Base-by-base conservation (phyloP, 495 filamentous ascomycete genomes). In the Cryomyces antarcticus region DNA sequence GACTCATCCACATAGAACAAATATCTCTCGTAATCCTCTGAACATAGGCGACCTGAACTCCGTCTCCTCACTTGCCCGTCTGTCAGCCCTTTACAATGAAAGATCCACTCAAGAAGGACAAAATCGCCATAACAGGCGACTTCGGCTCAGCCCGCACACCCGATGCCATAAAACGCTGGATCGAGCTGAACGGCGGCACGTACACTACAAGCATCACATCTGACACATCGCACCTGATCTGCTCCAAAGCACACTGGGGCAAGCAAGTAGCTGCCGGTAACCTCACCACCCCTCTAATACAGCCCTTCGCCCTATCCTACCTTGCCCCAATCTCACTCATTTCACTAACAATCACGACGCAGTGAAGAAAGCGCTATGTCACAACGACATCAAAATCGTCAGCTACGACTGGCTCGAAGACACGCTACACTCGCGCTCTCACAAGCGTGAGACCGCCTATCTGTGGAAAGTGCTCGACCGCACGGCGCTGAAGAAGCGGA, bases 361-460 rank as follows among this genome's bases (percentile, higher is more conserved):
- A 74, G 71, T 73, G 7, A 44, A 56, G 45, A 51, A 57, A 52
- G 71, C 65, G 1, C 59, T 55, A 34, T 44, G 41, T 1, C 47
- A 63, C 1, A 49, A 47, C 6, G 56, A 54, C 4, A 52, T 73
- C 45, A 60, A 64, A 4, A 72, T 81, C 28, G 72, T 82, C 11
- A 60, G 58, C 6, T 70, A 62, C 28, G 75, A 79, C 51, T 82
- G 75, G 76, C 55, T 80, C 2, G 66, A 71, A 46, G 72, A 78
- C 13, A 66, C 61, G 0, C 47, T 77, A 1, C 47, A 61, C 13
- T 46, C 49, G 1, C 39, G 35, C 10, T 56, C 45, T 1, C 63
- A 61, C 0, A 58, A 56, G 48, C 51, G 53, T 0, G 73, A 70
- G 45, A 46, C 36, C 1, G 46, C 53, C 0, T 82, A 75, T 49